Base-by-base conservation (phyloP, 495 filamentous ascomycete genomes). In the Lineolata rhizophorae region DNA sequence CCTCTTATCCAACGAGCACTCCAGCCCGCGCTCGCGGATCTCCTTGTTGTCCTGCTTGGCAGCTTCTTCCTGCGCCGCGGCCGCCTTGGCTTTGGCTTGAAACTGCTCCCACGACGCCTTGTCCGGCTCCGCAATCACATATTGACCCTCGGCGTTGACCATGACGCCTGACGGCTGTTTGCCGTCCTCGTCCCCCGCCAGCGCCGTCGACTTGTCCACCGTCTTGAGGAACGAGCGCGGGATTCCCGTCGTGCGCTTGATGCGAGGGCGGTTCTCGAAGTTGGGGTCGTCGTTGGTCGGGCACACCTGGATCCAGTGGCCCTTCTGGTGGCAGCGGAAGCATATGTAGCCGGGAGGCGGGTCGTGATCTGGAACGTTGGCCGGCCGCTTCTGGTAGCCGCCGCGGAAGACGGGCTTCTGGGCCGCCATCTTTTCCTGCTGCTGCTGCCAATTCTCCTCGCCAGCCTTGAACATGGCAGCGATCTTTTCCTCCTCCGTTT, bases 291-390 rank as follows among this genome's bases (percentile, higher is more conserved):
- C 78, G 49, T 99, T 99, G 11, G 87, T 99, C 12, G 87, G 87
- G 40, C 87, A 97, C 8, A 71, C 68, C 55, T 94, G 81, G 34
- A 99, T 99, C 83, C 85, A 95, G 51, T 99, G 87, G 15, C 90
- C 87, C 58, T 95, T 97, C 52, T 94, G 76, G 35, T 82, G 76
- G 53, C 87, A 99, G n/a, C 87, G 76, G 44, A 94, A 92, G 54
- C 87, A 99, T 35, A 93, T 67, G 50, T 99, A 99, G 20, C 84
- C 83, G 16, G 76, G 71, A 3, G 87, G 84, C 11, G 85, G 84
- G 6, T 80, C 76, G 44, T 90, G 81, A 39, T 85, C 79, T 12
- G 87, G 90, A 15, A 81, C 68, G 46, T 81, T 81, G 28, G 69
- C 57, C 24, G 71, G 69, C 40, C 61, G 61, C 47, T 74, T 74